Conservation (phyloP, 2,329 filamentous ascomycete genomes). For the Alternaria sp. region DNA sequence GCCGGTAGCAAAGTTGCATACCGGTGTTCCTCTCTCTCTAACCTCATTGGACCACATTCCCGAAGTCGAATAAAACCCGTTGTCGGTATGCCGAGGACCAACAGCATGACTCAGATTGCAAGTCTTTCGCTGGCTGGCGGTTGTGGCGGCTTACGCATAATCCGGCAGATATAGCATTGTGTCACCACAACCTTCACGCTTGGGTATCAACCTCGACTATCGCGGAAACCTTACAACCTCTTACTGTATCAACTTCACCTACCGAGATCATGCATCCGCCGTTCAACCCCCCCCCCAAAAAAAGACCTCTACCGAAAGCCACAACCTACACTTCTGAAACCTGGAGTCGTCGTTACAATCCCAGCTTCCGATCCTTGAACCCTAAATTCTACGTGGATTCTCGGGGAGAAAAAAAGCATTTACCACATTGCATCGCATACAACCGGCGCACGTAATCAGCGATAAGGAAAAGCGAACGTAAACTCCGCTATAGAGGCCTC, state of each 20-base stretch:
- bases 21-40: slow-evolving; percentile 32
- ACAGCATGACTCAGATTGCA: slow-evolving; percentile 9
- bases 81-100: slow-evolving; percentile 35
- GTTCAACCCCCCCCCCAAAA: neutral
- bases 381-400: neutral
- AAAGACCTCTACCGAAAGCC: neutral
- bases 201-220: slow-evolving; percentile 3
- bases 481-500: neutral
- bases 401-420: neutral
- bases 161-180: slow-evolving; percentile 17
- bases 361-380: neutral
- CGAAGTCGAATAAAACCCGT: slow-evolving; percentile 12
- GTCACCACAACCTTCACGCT: slow-evolving; percentile 8
- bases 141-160: slow-evolving; percentile 26
- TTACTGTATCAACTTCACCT: neutral
- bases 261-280: slow-evolving; percentile 1
- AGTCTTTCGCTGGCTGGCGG: slow-evolving; percentile 19
- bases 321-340: slow-evolving; percentile 1
- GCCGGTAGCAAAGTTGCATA: slow-evolving; percentile 21
- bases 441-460: slow-evolving; percentile 15
- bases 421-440: neutral
- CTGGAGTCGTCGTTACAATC: neutral
- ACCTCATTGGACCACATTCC: slow-evolving; percentile 18
- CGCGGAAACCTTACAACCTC: slow-evolving; percentile 4
- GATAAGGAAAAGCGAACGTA: slow-evolving; percentile 15